Conservation (phyloP, 2,329 filamentous ascomycete species). For the Botrytis sinoallii region DNA sequence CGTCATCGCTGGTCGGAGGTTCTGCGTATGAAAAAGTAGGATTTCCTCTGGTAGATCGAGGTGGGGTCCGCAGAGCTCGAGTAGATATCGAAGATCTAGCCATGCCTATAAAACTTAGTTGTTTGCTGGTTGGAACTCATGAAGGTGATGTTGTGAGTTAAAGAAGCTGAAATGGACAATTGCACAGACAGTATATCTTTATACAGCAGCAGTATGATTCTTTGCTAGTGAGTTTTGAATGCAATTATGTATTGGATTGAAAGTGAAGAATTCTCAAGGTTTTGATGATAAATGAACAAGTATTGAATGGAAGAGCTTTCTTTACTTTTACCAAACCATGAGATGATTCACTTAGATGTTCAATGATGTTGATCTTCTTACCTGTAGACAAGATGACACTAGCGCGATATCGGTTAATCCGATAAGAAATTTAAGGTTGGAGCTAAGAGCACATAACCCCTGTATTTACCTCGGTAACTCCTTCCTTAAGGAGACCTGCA, state of each 20-base stretch:
- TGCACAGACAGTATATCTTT: background rate
- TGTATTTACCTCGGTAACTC: background rate
- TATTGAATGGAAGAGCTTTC: background rate
- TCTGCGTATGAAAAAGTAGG: constrained; percentile 18
- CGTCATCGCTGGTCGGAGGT: constrained; percentile 17
- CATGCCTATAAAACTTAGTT: background rate
- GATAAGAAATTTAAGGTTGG: constrained; percentile 19
- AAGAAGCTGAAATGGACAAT: background rate
- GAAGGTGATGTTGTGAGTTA: background rate
- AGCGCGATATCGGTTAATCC: constrained; percentile 10
- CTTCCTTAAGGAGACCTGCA: background rate
- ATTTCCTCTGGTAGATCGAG: constrained; percentile 11
- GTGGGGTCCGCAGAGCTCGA: constrained; percentile 2
- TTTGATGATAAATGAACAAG: background rate
- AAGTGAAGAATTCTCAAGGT: background rate
- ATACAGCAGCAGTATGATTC: background rate
- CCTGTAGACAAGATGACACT: background rate
- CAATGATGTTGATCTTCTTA: background rate
- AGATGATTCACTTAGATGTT: background rate
- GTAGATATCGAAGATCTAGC: constrained; percentile 6
- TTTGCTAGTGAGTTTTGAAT: background rate
- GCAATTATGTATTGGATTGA: background rate
- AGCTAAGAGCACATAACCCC: background rate
- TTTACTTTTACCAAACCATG: background rate
- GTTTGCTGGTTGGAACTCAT: constrained; percentile 5